Base-by-base conservation (phyloP, 805 yeast genomes). In the Starmerella apicola region DNA sequence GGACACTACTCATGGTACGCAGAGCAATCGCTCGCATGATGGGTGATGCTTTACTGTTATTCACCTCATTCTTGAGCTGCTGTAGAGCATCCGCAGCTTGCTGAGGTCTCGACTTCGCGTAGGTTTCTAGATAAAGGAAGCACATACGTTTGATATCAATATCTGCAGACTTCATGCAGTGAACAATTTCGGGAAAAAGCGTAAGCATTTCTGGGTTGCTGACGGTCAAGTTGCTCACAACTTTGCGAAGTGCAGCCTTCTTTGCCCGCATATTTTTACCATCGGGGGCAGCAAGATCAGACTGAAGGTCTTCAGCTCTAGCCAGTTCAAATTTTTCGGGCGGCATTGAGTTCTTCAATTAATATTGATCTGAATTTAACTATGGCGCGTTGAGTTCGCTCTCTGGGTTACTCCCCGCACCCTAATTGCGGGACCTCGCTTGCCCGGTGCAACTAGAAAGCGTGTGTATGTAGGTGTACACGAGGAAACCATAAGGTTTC, bases 171-270 rank as follows among this genome's bases (percentile, higher is more conserved):
- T 41, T 51, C 57, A 68, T 64, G 42, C 66, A 60, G 34, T 65
- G 64, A 52, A 80, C 62, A 5, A 83, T 69, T 37, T 82, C 93
- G 1, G 77, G 76, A 52, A 78, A 71, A 39, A 88, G 56, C 16
- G 62, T 57, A 9, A 74, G 66, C 72, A 85, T 73, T 54, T 88
- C 95, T 41, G 70, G 70, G 57, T 82, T 83, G 36, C 85, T 84
- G 60, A 84, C 67, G 5, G 93, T 78, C 59, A 84, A 70, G 58
- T 85, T 86, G 32, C 94, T 88, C 6, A 86, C 67, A 21, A 84
- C 70, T 52, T 80, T 81, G 57, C 77, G 78, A 52, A 88, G 56
- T 1, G 76, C 68, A 9, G 63, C 60, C 50, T 70, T 73, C 40
- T 60, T 62, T 25, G 51, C 49, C 38, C 51, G 52, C 39, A 51